A percentile compares a stretch with the other conserved stretches of the same genome.
Conservation (phyloP, 805 yeast genomes). For the Lipomyces chichibuensis region DNA sequence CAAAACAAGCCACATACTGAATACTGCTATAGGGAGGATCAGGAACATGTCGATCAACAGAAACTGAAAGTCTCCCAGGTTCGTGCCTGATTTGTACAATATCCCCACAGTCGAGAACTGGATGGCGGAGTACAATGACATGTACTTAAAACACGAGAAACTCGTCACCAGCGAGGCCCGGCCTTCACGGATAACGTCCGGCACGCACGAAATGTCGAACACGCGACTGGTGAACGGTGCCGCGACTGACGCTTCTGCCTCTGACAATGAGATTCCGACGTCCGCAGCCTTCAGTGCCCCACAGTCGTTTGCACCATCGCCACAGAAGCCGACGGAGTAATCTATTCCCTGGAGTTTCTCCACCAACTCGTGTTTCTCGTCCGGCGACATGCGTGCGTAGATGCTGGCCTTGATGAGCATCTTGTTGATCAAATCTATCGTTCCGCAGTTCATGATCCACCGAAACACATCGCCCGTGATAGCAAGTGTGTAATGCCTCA, state of each 20-base stretch:
- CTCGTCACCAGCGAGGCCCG: conserved; percentile 93
- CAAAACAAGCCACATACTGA: conserved; percentile 43
- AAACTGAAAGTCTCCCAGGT: conserved; percentile 95
- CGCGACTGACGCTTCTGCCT: conserved; percentile 98
- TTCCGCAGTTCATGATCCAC: conserved; percentile 57
- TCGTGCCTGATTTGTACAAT: conserved; percentile 83
- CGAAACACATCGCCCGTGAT: conserved; percentile 93
- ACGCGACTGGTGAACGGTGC: conserved; percentile 94
- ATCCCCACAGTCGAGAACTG: conserved; percentile 89
- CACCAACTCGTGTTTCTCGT: conserved; percentile 95
- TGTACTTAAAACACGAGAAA: conserved; percentile 95
- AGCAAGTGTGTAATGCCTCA: conserved; percentile 66
- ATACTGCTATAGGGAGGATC: conserved; percentile 91
- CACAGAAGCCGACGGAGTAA: conserved; percentile 95
- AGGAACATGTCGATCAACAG: conserved; percentile 88
- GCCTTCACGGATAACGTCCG: conserved; percentile 91
- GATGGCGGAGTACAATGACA: conserved; percentile 96
- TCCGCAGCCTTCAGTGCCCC: conserved; percentile 98
- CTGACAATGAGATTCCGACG: conserved; percentile 93
- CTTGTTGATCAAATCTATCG: conserved; percentile 47
- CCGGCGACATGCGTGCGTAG: conserved; percentile 98
- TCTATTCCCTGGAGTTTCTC: conserved; percentile 81
- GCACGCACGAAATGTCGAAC: conserved; percentile 90
- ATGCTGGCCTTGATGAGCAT: conserved; percentile 74
- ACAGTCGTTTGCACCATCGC: conserved; percentile 99